These are phyloP conservation scores for Fusarium succisae DNA, from an alignment of 2,329 filamentous ascomycete species.

Conservation along the genomic window DNA sequence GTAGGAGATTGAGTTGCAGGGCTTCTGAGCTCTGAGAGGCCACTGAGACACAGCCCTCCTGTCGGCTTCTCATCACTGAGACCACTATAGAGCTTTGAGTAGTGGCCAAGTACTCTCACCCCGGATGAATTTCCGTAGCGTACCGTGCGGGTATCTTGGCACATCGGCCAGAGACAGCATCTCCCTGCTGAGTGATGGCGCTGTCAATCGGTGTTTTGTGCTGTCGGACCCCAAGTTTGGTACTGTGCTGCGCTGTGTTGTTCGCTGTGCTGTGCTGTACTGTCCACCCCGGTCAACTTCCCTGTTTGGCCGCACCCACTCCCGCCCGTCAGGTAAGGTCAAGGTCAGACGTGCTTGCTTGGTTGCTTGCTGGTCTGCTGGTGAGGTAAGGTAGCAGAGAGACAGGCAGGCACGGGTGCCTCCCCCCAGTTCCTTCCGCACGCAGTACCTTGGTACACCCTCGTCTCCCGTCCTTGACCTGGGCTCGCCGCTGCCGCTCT, in stretches of 20 bases:
- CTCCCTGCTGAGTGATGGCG: slow-evolving; percentile 17
- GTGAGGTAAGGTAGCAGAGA: slow-evolving; percentile 10
- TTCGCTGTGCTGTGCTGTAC: slow-evolving; percentile 23
- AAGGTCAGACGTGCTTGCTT: slow-evolving; percentile 11
- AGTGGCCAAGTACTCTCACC: slow-evolving; percentile 28
- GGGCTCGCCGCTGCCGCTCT: slow-evolving; percentile 40
- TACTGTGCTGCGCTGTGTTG: slow-evolving; percentile 28
- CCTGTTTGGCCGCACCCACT: slow-evolving; percentile 43
- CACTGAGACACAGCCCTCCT: neutral
- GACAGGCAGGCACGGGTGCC: slow-evolving; percentile 5
- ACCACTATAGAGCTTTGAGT: neutral
- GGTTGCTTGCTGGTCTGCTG: neutral
- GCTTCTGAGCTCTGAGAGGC: neutral
- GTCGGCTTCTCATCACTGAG: neutral
- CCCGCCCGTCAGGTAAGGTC: slow-evolving; percentile 38
- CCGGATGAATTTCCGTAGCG: slow-evolving; percentile 30
- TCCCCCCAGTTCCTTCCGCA: slow-evolving; percentile 27
- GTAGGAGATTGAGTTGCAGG: neutral
- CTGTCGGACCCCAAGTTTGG: slow-evolving; percentile 19
- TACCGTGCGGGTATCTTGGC: slow-evolving; percentile 40
- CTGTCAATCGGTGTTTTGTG: slow-evolving; percentile 12
- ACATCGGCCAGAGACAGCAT: slow-evolving; percentile 19
- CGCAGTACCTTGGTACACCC: slow-evolving; percentile 42
- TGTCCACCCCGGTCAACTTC: slow-evolving; percentile 37
- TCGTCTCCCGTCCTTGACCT: slow-evolving; percentile 37